These are phyloP conservation scores for Madurella fahalii DNA, from an alignment of 2,329 filamentous ascomycete genomes.

Conservation along the genomic window DNA sequence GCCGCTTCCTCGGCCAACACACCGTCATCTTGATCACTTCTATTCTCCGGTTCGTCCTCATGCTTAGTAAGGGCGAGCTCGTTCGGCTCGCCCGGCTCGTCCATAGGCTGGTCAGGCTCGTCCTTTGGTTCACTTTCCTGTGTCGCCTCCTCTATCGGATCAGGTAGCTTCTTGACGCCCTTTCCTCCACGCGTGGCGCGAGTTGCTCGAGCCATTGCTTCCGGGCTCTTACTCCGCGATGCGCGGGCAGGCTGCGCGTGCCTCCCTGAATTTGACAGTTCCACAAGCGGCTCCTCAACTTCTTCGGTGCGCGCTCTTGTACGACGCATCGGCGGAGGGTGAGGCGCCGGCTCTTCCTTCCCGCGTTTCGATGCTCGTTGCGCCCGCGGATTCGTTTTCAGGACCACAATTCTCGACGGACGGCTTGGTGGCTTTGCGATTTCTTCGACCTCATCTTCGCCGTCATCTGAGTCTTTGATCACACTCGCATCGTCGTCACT, in stretches of 20 bases:
- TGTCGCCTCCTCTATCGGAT: conserved; percentile 48
- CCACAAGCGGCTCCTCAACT: conserved; percentile 50
- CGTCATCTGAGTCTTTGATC: conserved; percentile 33
- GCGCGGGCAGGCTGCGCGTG: conserved; percentile 49
- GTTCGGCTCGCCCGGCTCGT: conserved; percentile 29
- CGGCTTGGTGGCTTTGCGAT: conserved; percentile 7
- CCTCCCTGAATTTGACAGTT: conserved; percentile 58
- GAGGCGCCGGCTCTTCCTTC: conserved; percentile 17
- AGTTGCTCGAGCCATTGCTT: conserved; percentile 40
- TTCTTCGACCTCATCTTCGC: conserved; percentile 38
- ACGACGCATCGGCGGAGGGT: conserved; percentile 37
- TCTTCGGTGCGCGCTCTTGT: conserved; percentile 55
- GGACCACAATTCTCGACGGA: conserved; percentile 28
- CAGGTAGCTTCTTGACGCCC: conserved; percentile 45
- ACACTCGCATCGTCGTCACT: conserved; percentile 37
- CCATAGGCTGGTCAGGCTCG: conserved; percentile 31
- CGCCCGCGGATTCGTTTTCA: conserved; percentile 24
- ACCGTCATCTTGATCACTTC: conserved; percentile 4
- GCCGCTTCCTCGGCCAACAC: conserved; percentile 8
- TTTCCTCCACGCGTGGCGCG: conserved; percentile 50
- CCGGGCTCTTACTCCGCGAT: conserved; percentile 54
- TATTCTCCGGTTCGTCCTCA: conserved; percentile 32
- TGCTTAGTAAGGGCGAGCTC: conserved; percentile 31
- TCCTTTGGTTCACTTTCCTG: conserved; percentile 44
- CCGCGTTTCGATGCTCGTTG: conserved; percentile 17